These are phyloP conservation scores for Corymbia citriodora DNA, from an alignment of 441 rosid species.

Conservation along the genomic window DNA sequence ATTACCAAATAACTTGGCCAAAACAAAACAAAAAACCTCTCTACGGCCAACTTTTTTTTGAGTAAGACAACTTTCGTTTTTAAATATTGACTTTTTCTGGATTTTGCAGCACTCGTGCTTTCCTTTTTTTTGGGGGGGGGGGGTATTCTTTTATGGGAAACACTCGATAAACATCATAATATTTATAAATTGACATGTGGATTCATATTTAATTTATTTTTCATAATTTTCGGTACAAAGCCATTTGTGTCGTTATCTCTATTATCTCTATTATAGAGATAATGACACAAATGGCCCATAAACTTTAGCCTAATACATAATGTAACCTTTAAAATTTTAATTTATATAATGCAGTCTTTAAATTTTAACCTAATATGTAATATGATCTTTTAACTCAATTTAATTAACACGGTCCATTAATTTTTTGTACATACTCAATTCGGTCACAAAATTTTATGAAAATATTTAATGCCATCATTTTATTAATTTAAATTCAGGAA, in stretches of 20 bases:
- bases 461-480: too few species aligned
- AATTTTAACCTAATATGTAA: rapidly evolving
- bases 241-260: neutral
- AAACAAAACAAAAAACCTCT: neutral
- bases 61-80: too few species aligned
- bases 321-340: too few species aligned
- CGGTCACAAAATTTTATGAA: too few species aligned
- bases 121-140: too few species aligned
- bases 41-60: neutral
- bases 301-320: too few species aligned
- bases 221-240: neutral
- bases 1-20: neutral
- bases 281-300: rapidly evolving
- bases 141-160: too few species aligned
- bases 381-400: neutral
- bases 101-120: too few species aligned
- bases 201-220: neutral
- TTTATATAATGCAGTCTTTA: rapidly evolving
- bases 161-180: neutral
- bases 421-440: too few species aligned
- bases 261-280: neutral
- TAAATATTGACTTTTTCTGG: too few species aligned
- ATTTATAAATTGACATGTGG: neutral
- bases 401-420: neutral
- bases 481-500: too few species aligned